A percentile compares a stretch with the other conserved stretches of the same genome.
Evolutionary conservation across 371 early-diverging fungal species (phyloP).

Genomic region (Chytridiales sp.): DNA sequence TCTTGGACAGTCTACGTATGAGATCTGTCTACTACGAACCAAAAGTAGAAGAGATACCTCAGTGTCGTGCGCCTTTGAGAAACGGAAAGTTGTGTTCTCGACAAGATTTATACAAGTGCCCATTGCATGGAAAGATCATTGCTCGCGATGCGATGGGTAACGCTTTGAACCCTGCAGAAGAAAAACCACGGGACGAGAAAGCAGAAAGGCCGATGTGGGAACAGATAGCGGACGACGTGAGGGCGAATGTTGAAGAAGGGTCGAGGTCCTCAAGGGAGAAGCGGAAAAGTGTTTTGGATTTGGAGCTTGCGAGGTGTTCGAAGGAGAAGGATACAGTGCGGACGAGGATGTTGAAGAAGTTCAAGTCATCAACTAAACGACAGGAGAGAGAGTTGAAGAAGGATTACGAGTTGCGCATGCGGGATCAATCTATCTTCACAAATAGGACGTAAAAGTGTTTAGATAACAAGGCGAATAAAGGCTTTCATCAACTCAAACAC

Average conservation of each 20-base stretch:
- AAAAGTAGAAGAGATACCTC: conserved; percentile 35
- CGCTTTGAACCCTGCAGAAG: conserved; percentile 7
- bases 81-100: conserved; percentile 69
- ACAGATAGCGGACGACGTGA: conserved; percentile 17
- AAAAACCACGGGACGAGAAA: neutral
- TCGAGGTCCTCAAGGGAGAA: neutral
- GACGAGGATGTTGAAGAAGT: conserved; percentile 4
- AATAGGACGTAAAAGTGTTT: too few relatives aligned
- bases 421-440: too few relatives aligned
- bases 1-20: conserved; percentile 11
- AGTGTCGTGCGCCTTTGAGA: conserved; percentile 65
- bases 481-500: too few relatives aligned
- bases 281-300: conserved; percentile 10
- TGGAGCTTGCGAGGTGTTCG: conserved; percentile 5
- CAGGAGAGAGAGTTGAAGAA: too few relatives aligned
- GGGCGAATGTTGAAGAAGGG: conserved; percentile 10
- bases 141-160: conserved; percentile 63
- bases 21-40: conserved; percentile 8
- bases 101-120: conserved; percentile 67
- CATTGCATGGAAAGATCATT: conserved; percentile 69
- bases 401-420: too few relatives aligned
- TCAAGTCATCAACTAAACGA: conserved; percentile 1
- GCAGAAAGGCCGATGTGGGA: conserved; percentile 8
- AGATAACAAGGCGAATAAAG: too few relatives aligned
- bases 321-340: conserved; percentile 11